Base-by-base conservation (phyloP, 331 rosid genomes). In the Pyrus hybrid region DNA sequence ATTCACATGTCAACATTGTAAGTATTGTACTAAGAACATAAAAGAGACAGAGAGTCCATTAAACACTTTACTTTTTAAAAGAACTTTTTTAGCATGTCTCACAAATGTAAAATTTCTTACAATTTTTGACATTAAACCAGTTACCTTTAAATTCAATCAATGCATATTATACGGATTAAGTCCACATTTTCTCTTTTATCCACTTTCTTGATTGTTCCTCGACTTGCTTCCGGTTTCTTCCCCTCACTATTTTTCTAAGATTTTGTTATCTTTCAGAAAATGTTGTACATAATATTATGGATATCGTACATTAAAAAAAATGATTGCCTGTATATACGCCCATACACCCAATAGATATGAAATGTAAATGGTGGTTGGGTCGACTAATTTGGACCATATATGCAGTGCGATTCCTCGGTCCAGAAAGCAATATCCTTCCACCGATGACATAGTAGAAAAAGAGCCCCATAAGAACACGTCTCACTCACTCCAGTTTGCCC, bases 331-430 rank as follows among this genome's bases (percentile, higher is more conserved):
- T 22, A 3, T 25, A 56, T 54, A 4, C 41, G 23, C 60, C 18
- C 33, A 14, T 62, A 7, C 37, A 29, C 12, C 5, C 1, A 17
- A 2, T 17, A n/a, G 5, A 28, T 14, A 5, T 13, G 47, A 57
- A 18, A 18, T 58, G 58, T 53, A 20, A 2, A 25, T 18, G 3
- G 32, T 22, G 21, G 71, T 74, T 80, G 83, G 66, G n/a, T 53
- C 82, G 69, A 49, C 3, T 12, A 2, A 21, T 54, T 72, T 77
- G 82, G 41, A 70, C 73, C 80, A 74, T 65, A 70, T 80, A 70
- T 80, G 87, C 85, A 49, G 21, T 70, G 58, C 70, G 57, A 70
- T 77, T 69, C 78, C 80, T 70, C 57, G 9, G 65, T 13, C 6
- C 30, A 23, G 63, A 43, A 84, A 65, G 78, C 67, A 21, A 56